Evolutionary conservation across 371 early-diverging fungal genomes (phyloP).

Genomic region (Mortierella sp.): DNA sequence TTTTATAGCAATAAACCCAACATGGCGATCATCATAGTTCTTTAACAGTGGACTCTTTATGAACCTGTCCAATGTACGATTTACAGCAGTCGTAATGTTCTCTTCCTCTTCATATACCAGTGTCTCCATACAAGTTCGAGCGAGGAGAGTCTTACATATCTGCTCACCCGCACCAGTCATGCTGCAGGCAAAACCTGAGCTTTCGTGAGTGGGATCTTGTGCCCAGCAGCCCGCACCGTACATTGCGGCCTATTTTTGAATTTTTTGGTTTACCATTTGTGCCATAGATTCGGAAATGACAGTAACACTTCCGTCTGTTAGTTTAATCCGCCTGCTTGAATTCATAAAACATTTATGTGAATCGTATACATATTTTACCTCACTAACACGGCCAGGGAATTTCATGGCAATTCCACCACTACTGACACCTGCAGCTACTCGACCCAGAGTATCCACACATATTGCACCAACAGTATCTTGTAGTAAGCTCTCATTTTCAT

Average conservation of each 20-base stretch:
- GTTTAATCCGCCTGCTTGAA: neutral
- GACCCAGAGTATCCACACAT: constrained; percentile 75
- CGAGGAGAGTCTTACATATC: constrained; percentile 79
- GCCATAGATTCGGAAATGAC: no score
- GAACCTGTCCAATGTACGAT: constrained; percentile 9
- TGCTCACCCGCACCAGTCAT: constrained; percentile 87
- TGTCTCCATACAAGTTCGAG: constrained; percentile 63
- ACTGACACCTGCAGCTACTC: constrained; percentile 84
- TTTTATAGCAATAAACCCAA: constrained; percentile 63
- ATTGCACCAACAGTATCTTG: constrained; percentile 93
- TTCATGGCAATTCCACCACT: constrained; percentile 92
- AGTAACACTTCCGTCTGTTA: neutral
- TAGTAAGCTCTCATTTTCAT: constrained; percentile 33
- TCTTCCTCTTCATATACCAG: constrained; percentile 23
- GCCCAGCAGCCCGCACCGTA: constrained; percentile 85
- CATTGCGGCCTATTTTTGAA: constrained; percentile 70
- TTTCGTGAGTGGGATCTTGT: constrained; percentile 49
- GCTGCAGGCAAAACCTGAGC: constrained; percentile 74
- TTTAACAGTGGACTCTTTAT: constrained; percentile 58
- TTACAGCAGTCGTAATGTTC: constrained; percentile 2
- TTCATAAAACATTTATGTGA: neutral
- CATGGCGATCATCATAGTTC: constrained; percentile 60
- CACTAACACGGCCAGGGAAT: constrained; percentile 86
- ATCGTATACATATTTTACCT: constrained; percentile 61
- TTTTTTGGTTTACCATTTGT: neutral